A percentile compares a stretch with the other conserved stretches of the same genome.
phyloP scores from a whole-genome alignment of 768 basidiomycete species.

The Clathrus columnatus region DNA sequence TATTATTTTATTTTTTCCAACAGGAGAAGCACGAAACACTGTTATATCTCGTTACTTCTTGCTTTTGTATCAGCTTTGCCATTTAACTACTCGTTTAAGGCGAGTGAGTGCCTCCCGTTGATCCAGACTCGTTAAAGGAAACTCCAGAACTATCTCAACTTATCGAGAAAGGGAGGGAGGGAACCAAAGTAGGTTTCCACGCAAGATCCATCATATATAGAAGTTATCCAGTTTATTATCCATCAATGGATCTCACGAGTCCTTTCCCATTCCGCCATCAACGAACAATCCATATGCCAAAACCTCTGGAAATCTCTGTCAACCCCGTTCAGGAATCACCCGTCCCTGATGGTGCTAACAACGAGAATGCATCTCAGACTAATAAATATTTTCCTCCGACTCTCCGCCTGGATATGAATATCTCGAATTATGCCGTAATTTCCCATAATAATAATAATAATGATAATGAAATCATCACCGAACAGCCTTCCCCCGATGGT shows the following conservation, averaged over 20 bases:
- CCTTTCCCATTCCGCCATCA: conserved; percentile 10
- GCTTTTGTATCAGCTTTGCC: neutral
- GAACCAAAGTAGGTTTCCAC: too few relatives aligned
- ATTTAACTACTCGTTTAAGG: neutral
- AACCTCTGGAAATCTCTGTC: conserved; percentile 9
- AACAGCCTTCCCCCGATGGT: neutral
- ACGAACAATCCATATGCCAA: conserved; percentile 3
- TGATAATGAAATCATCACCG: neutral
- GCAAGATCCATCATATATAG: neutral
- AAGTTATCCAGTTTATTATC: neutral
- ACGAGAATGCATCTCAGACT: neutral
- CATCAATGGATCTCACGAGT: conserved; percentile 7
- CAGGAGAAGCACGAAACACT: neutral
- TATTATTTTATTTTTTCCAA: neutral
- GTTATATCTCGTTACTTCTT: neutral
- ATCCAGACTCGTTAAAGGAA: neutral
- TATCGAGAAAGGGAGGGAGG: neutral
- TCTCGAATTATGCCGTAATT: neutral
- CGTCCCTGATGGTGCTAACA: neutral
- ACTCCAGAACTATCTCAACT: neutral
- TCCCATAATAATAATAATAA: neutral
- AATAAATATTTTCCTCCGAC: neutral
- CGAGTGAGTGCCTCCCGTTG: neutral
- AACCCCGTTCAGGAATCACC: neutral
- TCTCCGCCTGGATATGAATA: neutral